phyloP scores from a whole-genome alignment of 768 basidiomycete genomes.

The Kwoniella newhampshirensis region DNA sequence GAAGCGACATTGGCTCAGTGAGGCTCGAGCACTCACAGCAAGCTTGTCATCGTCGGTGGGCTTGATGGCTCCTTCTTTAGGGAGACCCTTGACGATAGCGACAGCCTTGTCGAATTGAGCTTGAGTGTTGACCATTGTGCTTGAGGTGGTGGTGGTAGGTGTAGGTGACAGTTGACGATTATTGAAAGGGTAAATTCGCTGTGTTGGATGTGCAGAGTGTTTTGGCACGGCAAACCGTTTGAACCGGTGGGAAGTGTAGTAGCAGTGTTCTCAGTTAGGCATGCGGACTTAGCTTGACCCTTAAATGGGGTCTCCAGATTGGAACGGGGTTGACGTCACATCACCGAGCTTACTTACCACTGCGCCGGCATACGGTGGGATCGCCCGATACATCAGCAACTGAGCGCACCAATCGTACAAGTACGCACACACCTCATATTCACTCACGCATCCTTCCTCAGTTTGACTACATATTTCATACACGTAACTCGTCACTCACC shows the following conservation, averaged over 20 bases:
- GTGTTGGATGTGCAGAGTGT: not conserved
- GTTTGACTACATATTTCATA: no score
- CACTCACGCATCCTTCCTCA: no score
- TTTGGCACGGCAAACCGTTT: not conserved
- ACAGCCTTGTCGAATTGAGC: slow-evolving; percentile 53
- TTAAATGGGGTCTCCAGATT: no score
- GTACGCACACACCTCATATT: no score
- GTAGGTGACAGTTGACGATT: not conserved
- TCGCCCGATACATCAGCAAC: no score
- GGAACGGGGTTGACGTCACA: no score
- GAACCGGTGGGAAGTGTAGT: slow-evolving; percentile 1
- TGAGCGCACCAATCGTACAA: no score
- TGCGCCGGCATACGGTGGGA: no score
- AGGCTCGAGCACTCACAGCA: slow-evolving; percentile 71
- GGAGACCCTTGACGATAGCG: slow-evolving; percentile 57
- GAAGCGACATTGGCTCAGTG: no score
- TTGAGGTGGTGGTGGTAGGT: not conserved
- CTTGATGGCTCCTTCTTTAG: slow-evolving; percentile 77
- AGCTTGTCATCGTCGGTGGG: slow-evolving; percentile 74
- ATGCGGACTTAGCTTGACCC: no score
- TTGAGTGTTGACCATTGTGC: slow-evolving; percentile 31
- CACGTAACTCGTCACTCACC: not conserved
- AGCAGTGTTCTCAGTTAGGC: no score
- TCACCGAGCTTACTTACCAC: no score
- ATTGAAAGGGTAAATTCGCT: not conserved